phyloP scores from a whole-genome alignment of 2,329 filamentous ascomycete genomes.

The Apiospora pterosperma region DNA sequence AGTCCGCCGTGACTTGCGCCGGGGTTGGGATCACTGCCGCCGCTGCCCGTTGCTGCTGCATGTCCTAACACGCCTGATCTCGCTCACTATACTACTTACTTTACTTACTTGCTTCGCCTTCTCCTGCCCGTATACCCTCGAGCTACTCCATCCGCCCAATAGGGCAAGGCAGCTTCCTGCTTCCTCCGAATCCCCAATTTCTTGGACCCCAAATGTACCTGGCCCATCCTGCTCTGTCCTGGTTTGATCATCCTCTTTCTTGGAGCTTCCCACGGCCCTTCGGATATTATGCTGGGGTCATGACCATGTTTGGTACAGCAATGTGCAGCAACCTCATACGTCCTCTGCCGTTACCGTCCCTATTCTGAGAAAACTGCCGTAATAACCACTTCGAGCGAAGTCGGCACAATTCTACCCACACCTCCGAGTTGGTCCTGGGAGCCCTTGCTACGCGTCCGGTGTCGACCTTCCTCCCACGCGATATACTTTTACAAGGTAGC shows the following conservation, averaged over 20 bases:
- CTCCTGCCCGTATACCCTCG: neutral
- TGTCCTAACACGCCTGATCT: neutral
- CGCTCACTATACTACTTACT: neutral
- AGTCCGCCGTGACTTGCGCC: neutral
- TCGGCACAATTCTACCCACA: neutral
- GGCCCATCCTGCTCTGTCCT: neutral
- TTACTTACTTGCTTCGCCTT: neutral
- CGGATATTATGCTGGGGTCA: neutral
- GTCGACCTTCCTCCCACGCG: neutral
- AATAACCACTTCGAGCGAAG: neutral
- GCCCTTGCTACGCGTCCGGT: neutral
- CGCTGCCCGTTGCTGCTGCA: neutral
- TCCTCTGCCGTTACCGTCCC: neutral
- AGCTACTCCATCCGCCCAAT: neutral
- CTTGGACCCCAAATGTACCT: neutral
- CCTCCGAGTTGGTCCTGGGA: neutral
- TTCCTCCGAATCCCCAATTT: constrained; percentile 1
- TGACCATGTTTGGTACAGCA: neutral
- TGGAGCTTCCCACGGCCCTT: neutral
- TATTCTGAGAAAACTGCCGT: neutral
- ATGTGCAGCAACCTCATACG: neutral
- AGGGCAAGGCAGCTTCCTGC: neutral
- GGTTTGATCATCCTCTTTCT: neutral
- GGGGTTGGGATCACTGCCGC: neutral
- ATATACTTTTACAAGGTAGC: constrained; percentile 2